Conservation (phyloP, 768 basidiomycete species). For the Suillus cothurnatus region DNA sequence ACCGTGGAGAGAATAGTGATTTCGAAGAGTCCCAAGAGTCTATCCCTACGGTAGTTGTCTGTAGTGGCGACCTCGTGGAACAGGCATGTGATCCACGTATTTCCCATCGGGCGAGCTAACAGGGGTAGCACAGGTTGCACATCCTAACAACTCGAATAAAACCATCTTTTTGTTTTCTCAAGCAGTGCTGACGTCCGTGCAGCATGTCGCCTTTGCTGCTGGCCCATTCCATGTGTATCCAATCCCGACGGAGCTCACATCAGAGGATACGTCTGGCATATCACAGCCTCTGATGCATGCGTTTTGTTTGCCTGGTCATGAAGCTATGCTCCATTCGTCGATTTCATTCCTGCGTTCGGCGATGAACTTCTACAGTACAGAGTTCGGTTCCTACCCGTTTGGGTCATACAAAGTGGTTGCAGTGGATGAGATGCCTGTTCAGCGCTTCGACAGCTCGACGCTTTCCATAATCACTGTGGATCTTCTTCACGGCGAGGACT, state of each 20-base stretch:
- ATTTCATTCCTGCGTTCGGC: conserved; percentile 80
- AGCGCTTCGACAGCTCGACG: conserved; percentile 84
- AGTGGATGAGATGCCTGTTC: conserved; percentile 83
- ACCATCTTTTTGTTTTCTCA: conserved; percentile 94
- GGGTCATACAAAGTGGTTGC: conserved; percentile 93
- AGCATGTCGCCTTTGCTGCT: conserved; percentile 94
- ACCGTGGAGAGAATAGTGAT: conserved; percentile 44
- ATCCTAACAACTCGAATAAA: conserved; percentile 92
- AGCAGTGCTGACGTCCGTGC: conserved; percentile 85
- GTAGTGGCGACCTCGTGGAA: conserved; percentile 93
- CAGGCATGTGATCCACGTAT: conserved; percentile 57
- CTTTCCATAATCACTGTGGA: conserved; percentile 80
- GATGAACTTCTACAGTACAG: conserved; percentile 89
- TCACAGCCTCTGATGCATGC: conserved; percentile 82
- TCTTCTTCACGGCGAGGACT: conserved; percentile 82
- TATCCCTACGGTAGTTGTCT: conserved; percentile 83
- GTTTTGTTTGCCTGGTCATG: conserved; percentile 91
- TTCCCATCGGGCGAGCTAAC: conserved; percentile 12
- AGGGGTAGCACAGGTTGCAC: conserved; percentile 64
- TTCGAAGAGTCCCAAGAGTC: conserved; percentile 55
- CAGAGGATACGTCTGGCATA: conserved; percentile 62
- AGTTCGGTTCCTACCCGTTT: conserved; percentile 96
- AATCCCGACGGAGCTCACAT: conserved; percentile 61
- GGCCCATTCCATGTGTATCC: conserved; percentile 87
- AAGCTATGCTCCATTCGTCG: conserved; percentile 67